A percentile compares a stretch with the other conserved stretches of the same genome.
These are phyloP conservation scores for Jackrogersella multiformis DNA, from an alignment of 495 filamentous ascomycete genomes.

Conservation along the genomic window DNA sequence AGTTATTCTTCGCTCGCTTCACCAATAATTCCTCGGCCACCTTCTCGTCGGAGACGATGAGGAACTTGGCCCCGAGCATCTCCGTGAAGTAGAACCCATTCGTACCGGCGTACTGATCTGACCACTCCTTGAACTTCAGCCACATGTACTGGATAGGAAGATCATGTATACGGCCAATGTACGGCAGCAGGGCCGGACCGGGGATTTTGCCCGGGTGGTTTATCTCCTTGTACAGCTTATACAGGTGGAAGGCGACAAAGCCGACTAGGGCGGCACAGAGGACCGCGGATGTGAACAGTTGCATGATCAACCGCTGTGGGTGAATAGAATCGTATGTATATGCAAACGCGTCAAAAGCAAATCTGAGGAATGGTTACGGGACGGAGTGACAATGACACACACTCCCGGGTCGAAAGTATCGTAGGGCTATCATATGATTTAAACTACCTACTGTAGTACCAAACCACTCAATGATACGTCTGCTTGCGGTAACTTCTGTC, in stretches of 20 bases:
- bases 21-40: conserved; percentile 62
- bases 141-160: conserved; percentile 58
- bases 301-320: conserved; percentile 27
- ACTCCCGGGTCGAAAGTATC: conserved; percentile 19
- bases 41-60: conserved; percentile 62
- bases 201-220: conserved; percentile 48
- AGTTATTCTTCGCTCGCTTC: conserved; percentile 58
- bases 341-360: not conserved
- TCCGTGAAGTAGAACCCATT: conserved; percentile 56
- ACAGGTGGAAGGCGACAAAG: conserved; percentile 42
- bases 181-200: conserved; percentile 52
- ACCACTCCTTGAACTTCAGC: conserved; percentile 64
- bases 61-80: conserved; percentile 58
- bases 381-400: conserved; percentile 22
- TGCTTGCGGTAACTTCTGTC: conserved; percentile 31
- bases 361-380: conserved; percentile 12
- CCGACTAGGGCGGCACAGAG: conserved; percentile 38
- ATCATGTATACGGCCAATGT: conserved; percentile 58
- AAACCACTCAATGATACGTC: conserved; percentile 9
- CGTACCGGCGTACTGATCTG: conserved; percentile 54
- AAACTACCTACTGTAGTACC: conserved; percentile 30
- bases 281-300: conserved; percentile 37
- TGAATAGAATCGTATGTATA: conserved; percentile 2
- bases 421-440: conserved; percentile 39
- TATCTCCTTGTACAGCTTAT: conserved; percentile 45